Conservation (phyloP, 495 filamentous ascomycete genomes). For the Friedmanniomyces simplex region DNA sequence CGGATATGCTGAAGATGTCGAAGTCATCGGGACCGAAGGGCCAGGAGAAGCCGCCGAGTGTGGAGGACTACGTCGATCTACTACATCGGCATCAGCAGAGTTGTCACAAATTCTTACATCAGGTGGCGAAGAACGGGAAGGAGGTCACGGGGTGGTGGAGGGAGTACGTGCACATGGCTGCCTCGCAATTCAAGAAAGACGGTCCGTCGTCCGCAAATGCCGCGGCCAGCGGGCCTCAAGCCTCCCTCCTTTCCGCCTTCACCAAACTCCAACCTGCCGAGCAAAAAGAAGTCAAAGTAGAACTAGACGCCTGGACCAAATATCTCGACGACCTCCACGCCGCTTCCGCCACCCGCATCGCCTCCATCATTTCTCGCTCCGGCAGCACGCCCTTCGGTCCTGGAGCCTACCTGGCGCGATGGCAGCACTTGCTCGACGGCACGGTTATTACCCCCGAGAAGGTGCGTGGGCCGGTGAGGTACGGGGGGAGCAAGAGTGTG, state of each 20-base stretch:
- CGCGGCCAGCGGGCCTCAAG: constrained; percentile 38
- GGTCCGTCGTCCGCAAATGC: constrained; percentile 8
- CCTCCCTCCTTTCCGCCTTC: constrained; percentile 38
- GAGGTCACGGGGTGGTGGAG: constrained; percentile 44
- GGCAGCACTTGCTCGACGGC: constrained; percentile 51
- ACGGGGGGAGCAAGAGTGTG: constrained; percentile 42
- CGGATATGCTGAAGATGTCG: constrained; percentile 46
- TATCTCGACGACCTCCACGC: constrained; percentile 42
- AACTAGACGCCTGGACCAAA: constrained; percentile 42
- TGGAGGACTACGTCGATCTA: constrained; percentile 52
- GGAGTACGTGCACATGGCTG: constrained; percentile 34
- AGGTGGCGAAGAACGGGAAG: constrained; percentile 50
- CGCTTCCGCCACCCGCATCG: constrained; percentile 40
- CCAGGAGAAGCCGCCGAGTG: constrained; percentile 34
- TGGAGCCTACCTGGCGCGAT: constrained; percentile 51
- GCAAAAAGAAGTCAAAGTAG: constrained; percentile 27
- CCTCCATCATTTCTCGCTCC: constrained; percentile 25
- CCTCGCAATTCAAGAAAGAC: constrained; percentile 31
- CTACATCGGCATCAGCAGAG: constrained; percentile 43
- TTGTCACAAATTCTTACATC: constrained; percentile 51
- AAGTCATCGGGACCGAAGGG: constrained; percentile 20
- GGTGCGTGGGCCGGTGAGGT: constrained; percentile 36
- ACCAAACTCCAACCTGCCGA: constrained; percentile 32
- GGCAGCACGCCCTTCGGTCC: constrained; percentile 38
- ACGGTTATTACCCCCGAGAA: constrained; percentile 47